Evolutionary conservation across 2,329 filamentous ascomycete species (phyloP).

Genomic region (Knufia fluminis): DNA sequence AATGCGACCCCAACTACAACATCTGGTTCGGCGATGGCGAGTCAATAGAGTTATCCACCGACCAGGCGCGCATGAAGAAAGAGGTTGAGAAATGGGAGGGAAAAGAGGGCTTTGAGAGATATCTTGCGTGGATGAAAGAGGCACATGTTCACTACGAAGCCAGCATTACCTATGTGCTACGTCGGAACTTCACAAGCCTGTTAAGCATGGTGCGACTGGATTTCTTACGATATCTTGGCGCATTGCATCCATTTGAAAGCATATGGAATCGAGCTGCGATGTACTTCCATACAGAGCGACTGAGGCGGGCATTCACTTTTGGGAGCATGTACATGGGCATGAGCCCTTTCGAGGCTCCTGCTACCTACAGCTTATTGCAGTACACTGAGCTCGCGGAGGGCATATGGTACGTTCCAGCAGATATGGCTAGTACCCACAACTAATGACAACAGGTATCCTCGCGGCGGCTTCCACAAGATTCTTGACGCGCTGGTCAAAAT

Average conservation of each 20-base stretch:
- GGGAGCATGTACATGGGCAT: conserved; percentile 79
- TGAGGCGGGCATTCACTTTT: conserved; percentile 65
- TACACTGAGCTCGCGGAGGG: conserved; percentile 69
- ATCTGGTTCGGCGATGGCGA: conserved; percentile 64
- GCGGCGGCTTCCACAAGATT: conserved; percentile 60
- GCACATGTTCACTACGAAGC: conserved; percentile 62
- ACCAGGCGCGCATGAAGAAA: conserved; percentile 59
- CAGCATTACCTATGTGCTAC: conserved; percentile 55
- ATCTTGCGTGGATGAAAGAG: conserved; percentile 57
- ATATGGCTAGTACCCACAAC: neutral
- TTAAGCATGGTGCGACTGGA: conserved; percentile 48
- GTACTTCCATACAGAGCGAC: conserved; percentile 61
- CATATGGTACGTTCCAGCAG: conserved; percentile 52
- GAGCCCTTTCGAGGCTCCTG: conserved; percentile 66
- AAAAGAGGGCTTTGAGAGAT: conserved; percentile 60
- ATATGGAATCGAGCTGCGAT: conserved; percentile 56
- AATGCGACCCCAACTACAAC: conserved; percentile 68
- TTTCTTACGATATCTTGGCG: conserved; percentile 51
- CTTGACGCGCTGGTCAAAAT: conserved; percentile 56
- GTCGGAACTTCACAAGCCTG: conserved; percentile 56
- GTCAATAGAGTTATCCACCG: conserved; percentile 55
- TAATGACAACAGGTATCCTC: conserved; percentile 25
- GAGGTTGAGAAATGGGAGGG: conserved; percentile 67
- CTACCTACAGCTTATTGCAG: conserved; percentile 63
- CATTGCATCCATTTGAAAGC: conserved; percentile 61